Evolutionary conservation across 768 basidiomycete species (phyloP).

Genomic region (Gelatoporia subvermispora): DNA sequence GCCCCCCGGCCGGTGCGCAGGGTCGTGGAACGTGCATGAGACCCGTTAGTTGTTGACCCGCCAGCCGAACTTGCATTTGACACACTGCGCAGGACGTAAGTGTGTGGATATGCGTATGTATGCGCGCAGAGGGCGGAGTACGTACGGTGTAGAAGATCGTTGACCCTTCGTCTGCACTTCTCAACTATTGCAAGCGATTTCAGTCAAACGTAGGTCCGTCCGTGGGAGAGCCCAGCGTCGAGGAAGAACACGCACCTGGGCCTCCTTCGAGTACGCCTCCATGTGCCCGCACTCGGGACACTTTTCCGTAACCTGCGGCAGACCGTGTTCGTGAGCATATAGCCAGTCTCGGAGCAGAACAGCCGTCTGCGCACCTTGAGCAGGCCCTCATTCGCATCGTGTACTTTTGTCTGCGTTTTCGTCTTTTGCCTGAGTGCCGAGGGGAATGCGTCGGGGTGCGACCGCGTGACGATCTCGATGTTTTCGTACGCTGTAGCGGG

Average conservation of each 20-base stretch:
- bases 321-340: neutral
- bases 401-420: slow-evolving; percentile 82
- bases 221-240: neutral
- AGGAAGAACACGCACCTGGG: slow-evolving; percentile 73
- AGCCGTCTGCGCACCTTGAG: slow-evolving; percentile 42
- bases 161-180: slow-evolving; percentile 92
- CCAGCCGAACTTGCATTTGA: slow-evolving; percentile 75
- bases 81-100: slow-evolving; percentile 45
- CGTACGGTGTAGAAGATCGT: slow-evolving; percentile 92
- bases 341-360: neutral
- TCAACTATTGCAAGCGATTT: slow-evolving; percentile 41
- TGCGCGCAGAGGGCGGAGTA: slow-evolving; percentile 8
- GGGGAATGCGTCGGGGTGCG: slow-evolving; percentile 93
- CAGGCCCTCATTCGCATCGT: slow-evolving; percentile 62
- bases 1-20: too few species aligned
- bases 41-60: slow-evolving; percentile 64
- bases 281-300: slow-evolving; percentile 84
- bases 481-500: slow-evolving; percentile 77
- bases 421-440: slow-evolving; percentile 81
- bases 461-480: slow-evolving; percentile 82
- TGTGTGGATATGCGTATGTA: slow-evolving; percentile 12
- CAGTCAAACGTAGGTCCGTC: neutral
- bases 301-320: slow-evolving; percentile 75
- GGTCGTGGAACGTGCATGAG: neutral
- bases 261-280: slow-evolving; percentile 84